A percentile compares a stretch with the other conserved stretches of the same genome.
Conservation (phyloP, 2,329 filamentous ascomycete genomes). For the Chalaropsis thielavioides region DNA sequence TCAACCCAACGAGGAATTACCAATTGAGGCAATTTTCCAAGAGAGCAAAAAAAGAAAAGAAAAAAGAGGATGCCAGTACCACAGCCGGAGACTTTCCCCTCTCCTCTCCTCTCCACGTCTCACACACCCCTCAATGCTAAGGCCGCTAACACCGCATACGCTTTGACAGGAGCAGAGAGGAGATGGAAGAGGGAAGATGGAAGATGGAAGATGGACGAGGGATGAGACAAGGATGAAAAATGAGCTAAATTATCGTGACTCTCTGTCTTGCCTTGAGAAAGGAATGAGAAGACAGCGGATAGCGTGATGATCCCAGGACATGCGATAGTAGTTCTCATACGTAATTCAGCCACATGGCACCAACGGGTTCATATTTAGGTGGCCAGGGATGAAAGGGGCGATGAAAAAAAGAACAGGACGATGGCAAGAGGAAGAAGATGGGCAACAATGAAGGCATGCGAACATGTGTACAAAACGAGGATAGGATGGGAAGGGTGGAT, state of each 20-base stretch:
- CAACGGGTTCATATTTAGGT: neutral
- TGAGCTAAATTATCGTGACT: neutral
- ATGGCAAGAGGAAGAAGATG: neutral
- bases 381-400: neutral
- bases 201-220: neutral
- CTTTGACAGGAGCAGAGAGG: neutral
- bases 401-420: neutral
- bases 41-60: neutral
- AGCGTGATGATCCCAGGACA: neutral
- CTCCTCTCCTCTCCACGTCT: neutral
- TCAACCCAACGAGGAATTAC: neutral
- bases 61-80: neutral
- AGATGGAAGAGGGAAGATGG: neutral
- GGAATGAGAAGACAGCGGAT: neutral
- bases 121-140: neutral
- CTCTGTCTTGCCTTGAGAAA: neutral
- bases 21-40: constrained; percentile 2
- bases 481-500: neutral
- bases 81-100: neutral
- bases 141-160: neutral
- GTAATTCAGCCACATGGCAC: neutral
- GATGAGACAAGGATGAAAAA: no score
- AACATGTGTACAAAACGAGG: neutral
- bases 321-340: neutral
- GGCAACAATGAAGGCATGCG: neutral